Evolutionary conservation across 140 eudicot genomes (phyloP).

Genomic region (Ambrosia hybrid): DNA sequence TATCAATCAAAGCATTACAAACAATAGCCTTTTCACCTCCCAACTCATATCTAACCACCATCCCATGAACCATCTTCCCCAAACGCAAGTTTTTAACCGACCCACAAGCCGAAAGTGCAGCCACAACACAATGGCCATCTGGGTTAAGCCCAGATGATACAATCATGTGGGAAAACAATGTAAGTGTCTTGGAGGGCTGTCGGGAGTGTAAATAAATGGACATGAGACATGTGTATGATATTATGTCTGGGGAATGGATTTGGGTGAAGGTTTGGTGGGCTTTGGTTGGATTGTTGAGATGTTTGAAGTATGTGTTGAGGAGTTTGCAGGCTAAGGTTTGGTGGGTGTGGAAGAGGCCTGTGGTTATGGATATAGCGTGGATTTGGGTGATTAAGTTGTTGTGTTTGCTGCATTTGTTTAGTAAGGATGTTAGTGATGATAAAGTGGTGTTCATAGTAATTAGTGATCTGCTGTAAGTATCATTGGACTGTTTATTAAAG

Average conservation of each 20-base stretch:
- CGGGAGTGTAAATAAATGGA: slow-evolving; percentile 40
- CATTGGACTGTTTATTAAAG: not conserved
- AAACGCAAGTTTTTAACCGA: slow-evolving; percentile 30
- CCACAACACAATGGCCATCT: slow-evolving; percentile 58
- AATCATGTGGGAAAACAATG: slow-evolving; percentile 36
- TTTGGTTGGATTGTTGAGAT: slow-evolving; percentile 37
- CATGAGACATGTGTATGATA: slow-evolving; percentile 62
- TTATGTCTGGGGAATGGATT: slow-evolving; percentile 50
- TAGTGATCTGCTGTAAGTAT: not conserved
- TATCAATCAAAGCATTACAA: slow-evolving; percentile 60
- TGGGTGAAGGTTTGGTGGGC: slow-evolving; percentile 45
- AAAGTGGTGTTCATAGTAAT: slow-evolving; percentile 31
- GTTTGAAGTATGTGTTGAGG: slow-evolving; percentile 46
- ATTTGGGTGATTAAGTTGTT: slow-evolving; percentile 47
- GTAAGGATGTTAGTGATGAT: slow-evolving; percentile 28
- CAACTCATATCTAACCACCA: slow-evolving; percentile 51
- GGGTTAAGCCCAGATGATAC: slow-evolving; percentile 35
- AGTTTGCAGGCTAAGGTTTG: slow-evolving; percentile 44
- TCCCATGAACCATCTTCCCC: slow-evolving; percentile 63
- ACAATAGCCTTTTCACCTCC: slow-evolving; percentile 39
- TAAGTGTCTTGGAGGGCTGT: slow-evolving; percentile 46
- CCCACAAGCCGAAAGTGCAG: slow-evolving; percentile 65
- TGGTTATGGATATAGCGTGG: slow-evolving; percentile 49
- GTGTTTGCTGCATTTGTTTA: slow-evolving; percentile 40
- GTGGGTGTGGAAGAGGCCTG: slow-evolving; percentile 35